Evolutionary conservation across 305 asterid genomes (phyloP).

Genomic region (Plantago rigida): DNA sequence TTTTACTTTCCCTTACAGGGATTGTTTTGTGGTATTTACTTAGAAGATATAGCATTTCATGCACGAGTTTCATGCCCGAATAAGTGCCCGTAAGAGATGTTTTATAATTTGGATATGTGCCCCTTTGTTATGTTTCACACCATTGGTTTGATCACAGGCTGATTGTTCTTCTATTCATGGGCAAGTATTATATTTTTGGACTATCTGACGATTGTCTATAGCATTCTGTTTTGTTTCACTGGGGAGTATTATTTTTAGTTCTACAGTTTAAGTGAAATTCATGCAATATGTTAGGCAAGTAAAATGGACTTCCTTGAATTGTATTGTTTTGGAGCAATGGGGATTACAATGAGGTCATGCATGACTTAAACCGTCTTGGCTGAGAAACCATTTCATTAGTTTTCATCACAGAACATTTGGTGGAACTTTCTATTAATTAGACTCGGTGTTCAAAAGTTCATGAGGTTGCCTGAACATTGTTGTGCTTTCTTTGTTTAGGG

Average conservation of each 20-base stretch:
- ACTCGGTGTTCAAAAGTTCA: slow-evolving; percentile 10
- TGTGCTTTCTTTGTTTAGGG: slow-evolving; percentile 40
- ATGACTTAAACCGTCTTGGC: no score
- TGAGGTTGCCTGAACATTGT: slow-evolving; percentile 19
- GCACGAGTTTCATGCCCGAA: neutral
- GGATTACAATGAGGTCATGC: no score
- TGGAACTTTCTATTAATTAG: slow-evolving; percentile 14
- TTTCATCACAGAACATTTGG: neutral
- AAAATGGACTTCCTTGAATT: no score
- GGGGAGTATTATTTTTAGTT: neutral
- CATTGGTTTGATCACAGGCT: no score
- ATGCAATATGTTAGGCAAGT: no score
- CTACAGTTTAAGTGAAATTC: neutral
- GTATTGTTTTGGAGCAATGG: no score
- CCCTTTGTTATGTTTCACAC: neutral
- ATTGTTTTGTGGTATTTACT: neutral
- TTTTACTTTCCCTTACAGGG: neutral
- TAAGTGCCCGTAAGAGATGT: no score
- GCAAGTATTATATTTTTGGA: no score
- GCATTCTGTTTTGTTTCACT: neutral
- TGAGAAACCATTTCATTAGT: no score
- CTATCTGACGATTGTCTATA: neutral
- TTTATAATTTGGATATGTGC: no score
- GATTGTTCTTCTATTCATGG: no score
- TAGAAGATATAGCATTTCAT: neutral